These are phyloP conservation scores for Leccinum barrowsii DNA, from an alignment of 768 basidiomycete species.

Conservation along the genomic window DNA sequence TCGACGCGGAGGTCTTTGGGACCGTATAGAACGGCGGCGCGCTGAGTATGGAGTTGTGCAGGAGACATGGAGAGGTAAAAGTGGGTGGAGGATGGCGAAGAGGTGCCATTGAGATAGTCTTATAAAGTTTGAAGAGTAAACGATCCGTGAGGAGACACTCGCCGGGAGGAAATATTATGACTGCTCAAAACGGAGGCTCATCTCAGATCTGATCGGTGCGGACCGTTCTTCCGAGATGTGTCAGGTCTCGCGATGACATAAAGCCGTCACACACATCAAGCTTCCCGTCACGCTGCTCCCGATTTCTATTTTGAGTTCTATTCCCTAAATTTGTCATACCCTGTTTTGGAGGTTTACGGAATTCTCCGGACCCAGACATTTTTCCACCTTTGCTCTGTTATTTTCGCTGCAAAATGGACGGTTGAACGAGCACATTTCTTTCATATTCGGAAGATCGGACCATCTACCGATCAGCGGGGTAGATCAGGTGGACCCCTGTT, in stretches of 20 bases:
- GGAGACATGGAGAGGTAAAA: conserved; percentile 37
- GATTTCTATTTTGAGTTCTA: conserved; percentile 23
- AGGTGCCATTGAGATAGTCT: conserved; percentile 27
- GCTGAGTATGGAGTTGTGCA: conserved; percentile 50
- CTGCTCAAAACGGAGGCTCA: conserved; percentile 24
- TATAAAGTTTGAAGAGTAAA: conserved; percentile 31
- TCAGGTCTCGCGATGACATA: conserved; percentile 27
- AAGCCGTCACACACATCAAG: conserved; percentile 20
- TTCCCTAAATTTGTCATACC: conserved; percentile 22
- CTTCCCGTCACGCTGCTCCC: conserved; percentile 23
- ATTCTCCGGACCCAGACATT: conserved; percentile 11
- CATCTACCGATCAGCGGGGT: conserved; percentile 31
- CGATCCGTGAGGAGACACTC: conserved; percentile 25
- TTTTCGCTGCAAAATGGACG: neutral
- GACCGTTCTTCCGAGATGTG: conserved; percentile 18
- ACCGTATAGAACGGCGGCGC: conserved; percentile 80
- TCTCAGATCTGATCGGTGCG: conserved; percentile 31
- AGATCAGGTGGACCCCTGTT: conserved; percentile 15
- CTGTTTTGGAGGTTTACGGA: conserved; percentile 19
- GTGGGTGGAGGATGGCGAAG: conserved; percentile 23
- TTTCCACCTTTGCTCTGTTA: conserved; percentile 6
- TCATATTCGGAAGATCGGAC: conserved; percentile 25
- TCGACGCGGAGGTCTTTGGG: conserved; percentile 80
- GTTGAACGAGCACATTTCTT: conserved; percentile 6
- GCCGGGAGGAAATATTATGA: conserved; percentile 24